Conservation (phyloP, 495 filamentous ascomycete genomes). For the Neurospora discreta region DNA sequence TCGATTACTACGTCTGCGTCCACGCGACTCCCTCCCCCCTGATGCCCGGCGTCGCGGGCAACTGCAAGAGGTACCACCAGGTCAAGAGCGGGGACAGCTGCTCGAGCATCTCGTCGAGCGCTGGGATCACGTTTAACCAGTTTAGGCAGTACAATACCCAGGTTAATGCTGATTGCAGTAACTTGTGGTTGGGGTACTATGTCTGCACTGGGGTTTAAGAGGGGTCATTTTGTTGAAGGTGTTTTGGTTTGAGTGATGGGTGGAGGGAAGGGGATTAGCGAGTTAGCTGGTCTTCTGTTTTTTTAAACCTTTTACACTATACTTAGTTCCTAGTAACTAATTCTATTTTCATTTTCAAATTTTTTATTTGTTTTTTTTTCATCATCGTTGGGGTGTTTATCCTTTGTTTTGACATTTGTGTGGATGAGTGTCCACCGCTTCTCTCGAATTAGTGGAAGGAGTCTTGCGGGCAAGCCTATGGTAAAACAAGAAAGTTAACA, state of each 20-base stretch:
- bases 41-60: neutral
- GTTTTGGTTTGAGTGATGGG: neutral
- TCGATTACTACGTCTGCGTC: conserved; percentile 10
- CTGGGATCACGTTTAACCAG: conserved; percentile 8
- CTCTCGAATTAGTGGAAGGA: neutral
- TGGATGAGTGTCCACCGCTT: no score
- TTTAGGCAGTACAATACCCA: conserved; percentile 12
- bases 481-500: neutral
- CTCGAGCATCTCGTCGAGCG: conserved; percentile 2
- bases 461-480: neutral
- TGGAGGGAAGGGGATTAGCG: neutral
- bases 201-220: conserved; percentile 6
- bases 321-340: no score
- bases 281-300: no score
- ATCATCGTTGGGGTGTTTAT: no score
- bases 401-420: no score
- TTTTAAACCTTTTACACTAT: no score
- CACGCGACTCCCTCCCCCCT: neutral
- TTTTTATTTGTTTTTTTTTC: no score
- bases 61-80: conserved; percentile 1
- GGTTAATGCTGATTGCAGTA: conserved; percentile 6
- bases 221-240: no score
- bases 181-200: conserved; percentile 11
- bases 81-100: conserved; percentile 2
- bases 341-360: no score